Base-by-base conservation (phyloP, 192 early-diverging fungal species). In the Glomus cerebriforme region DNA sequence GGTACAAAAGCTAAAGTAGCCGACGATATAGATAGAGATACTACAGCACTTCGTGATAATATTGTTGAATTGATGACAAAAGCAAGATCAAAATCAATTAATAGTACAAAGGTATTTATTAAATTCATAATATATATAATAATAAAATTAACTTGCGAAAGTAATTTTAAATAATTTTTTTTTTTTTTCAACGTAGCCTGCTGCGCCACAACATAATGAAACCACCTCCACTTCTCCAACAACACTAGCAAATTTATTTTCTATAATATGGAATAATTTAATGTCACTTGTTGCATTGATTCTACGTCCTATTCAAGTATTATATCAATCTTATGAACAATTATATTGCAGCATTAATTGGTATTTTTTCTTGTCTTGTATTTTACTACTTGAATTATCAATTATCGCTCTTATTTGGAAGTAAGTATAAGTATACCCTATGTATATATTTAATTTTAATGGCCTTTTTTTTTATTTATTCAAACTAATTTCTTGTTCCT, bases 361-460 rank as follows among this genome's bases (percentile, higher is more conserved):
- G 54, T 12, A 32, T 34, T 31, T 34, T 3, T 17, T 74, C 5
- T 59, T 74, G 22, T 13, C 5, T 13, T 7, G 13, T 4, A 24
- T 74, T 47, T 7, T 59, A 31, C 0, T 47, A 3, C 3, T 74
- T 27, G 73, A 74, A n/a, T 58, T 74, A 15, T 26, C 19, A 22
- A 58, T 74, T 31, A n/a, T 74, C 13, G 73, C 12, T 17, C 45
- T 74, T 9, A 74, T 74, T 4, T 74, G 49, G 73, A 47, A 47
- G 73, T 74, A 31, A 74, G 73, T 58, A 19, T 29, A 45, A n/a
- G n/a, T n/a, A n/a, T n/a, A n/a, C n/a, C n/a, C n/a, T n/a, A n/a
- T n/a, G n/a, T n/a, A n/a, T n/a, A n/a, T n/a, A n/a, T n/a, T n/a
- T n/a, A n/a, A n/a, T n/a, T n/a, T n/a, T n/a, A n/a, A n/a, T n/a